Conservation (phyloP, 1,284 basidiomycete genomes). For the Naganishia albida region DNA sequence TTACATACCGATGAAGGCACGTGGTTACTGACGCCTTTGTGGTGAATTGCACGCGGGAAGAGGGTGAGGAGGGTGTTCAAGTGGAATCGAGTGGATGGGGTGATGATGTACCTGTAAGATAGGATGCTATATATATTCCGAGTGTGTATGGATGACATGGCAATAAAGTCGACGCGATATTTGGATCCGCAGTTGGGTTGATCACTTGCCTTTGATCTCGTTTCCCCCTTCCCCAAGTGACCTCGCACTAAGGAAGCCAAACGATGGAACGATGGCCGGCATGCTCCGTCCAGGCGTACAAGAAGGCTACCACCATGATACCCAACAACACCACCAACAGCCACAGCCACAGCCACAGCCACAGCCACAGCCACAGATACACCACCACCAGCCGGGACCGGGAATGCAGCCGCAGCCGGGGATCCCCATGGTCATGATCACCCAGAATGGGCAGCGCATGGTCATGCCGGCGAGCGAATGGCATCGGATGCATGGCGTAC, state of each 20-base stretch:
- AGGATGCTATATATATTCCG: not conserved
- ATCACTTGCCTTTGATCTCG: not conserved
- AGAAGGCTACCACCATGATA: not conserved
- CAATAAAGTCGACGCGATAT: not conserved
- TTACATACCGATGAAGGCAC: no score
- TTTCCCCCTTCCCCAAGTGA: not conserved
- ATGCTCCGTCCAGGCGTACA: conserved; percentile 2
- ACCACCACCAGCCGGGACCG: not conserved
- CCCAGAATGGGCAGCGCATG: conserved; percentile 23
- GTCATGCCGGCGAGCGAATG: conserved; percentile 21
- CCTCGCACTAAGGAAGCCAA: no score
- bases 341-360: not conserved
- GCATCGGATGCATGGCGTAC: conserved; percentile 9
- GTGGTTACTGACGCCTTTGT: not conserved
- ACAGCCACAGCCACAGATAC: not conserved
- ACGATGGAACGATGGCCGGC: not conserved
- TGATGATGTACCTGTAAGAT: conserved; percentile 1
- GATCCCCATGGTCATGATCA: conserved; percentile 19
- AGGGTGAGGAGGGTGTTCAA: not conserved
- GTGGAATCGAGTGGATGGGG: not conserved
- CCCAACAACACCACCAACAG: not conserved
- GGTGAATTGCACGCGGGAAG: not conserved
- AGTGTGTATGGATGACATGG: not conserved
- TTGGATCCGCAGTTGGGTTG: not conserved
- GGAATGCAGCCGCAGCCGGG: not conserved